A percentile compares a stretch with the other conserved stretches of the same genome.
Evolutionary conservation across 2,329 filamentous ascomycete species (phyloP).

Genomic region (Calcarisporium arbuscula): DNA sequence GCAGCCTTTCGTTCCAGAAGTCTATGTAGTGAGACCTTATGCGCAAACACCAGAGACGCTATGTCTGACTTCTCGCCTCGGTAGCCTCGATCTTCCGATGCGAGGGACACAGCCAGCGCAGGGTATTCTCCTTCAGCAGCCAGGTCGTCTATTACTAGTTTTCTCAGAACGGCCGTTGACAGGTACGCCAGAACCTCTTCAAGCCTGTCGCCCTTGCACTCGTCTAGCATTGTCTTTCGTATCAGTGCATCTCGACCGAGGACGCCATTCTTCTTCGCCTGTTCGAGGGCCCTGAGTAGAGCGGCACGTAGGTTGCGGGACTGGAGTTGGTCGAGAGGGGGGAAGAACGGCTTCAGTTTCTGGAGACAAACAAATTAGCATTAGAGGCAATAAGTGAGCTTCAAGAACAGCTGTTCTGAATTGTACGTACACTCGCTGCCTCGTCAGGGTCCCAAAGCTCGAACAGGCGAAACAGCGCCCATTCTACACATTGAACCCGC

Average conservation of each 20-base stretch:
- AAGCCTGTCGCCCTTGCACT: slow-evolving; percentile 86
- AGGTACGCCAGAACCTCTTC: slow-evolving; percentile 82
- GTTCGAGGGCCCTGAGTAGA: slow-evolving; percentile 72
- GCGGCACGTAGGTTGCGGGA: slow-evolving; percentile 85
- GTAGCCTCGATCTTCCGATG: slow-evolving; percentile 54
- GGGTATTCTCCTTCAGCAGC: slow-evolving; percentile 32
- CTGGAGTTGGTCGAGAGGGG: slow-evolving; percentile 81
- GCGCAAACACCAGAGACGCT: slow-evolving; percentile 63
- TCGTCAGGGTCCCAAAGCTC: slow-evolving; percentile 74
- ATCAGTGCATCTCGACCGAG: slow-evolving; percentile 74
- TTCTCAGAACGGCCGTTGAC: slow-evolving; percentile 76
- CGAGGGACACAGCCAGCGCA: slow-evolving; percentile 47
- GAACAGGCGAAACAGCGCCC: slow-evolving; percentile 85
- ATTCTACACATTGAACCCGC: slow-evolving; percentile 77
- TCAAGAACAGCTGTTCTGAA: neutral
- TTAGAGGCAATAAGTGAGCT: neutral
- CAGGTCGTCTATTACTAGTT: slow-evolving; percentile 43
- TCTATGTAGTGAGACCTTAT: slow-evolving; percentile 60
- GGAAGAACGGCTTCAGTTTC: slow-evolving; percentile 89
- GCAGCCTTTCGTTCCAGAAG: slow-evolving; percentile 54
- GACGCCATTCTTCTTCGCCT: slow-evolving; percentile 79
- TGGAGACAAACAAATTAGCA: slow-evolving; percentile 26
- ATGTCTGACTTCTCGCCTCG: slow-evolving; percentile 49
- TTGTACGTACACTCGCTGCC: slow-evolving; percentile 56
- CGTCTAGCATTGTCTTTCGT: slow-evolving; percentile 92